Evolutionary conservation across 2,329 filamentous ascomycete genomes (phyloP).

Genomic region (Chaetomium sp.): DNA sequence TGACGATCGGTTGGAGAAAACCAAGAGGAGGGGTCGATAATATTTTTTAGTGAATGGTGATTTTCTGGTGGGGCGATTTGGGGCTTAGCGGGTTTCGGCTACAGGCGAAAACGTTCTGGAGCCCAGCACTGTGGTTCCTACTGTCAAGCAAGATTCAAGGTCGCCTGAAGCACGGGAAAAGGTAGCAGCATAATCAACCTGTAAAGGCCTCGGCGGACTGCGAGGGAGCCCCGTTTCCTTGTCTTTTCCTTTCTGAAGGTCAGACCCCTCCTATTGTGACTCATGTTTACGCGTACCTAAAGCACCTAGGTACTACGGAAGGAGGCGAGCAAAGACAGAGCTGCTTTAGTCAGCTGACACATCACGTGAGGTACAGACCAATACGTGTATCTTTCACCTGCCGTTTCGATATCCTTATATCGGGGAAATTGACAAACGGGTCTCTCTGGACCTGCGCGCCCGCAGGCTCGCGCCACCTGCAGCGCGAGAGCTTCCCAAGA

Average conservation of each 20-base stretch:
- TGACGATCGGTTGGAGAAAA: constrained; percentile 17
- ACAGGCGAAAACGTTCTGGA: no score
- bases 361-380: neutral
- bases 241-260: no score
- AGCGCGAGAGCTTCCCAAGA: constrained; percentile 19
- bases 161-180: no score
- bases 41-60: constrained; percentile 25
- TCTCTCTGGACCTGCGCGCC: constrained; percentile 10
- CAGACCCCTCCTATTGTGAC: no score
- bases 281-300: no score
- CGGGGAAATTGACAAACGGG: constrained; percentile 6
- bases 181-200: no score
- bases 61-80: constrained; percentile 27
- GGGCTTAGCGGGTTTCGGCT: constrained; percentile 17
- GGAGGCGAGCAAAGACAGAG: neutral
- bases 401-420: constrained; percentile 1
- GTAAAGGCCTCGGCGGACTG: no score
- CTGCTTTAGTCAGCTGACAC: constrained; percentile 7
- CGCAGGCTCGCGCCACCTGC: constrained; percentile 17
- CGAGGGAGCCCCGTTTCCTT: no score
- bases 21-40: constrained; percentile 24
- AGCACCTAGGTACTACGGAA: no score
- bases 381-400: neutral
- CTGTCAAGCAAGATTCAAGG: no score
- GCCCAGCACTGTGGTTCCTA: no score